Evolutionary conservation across 345 rosid genomes (phyloP).

Genomic region (Lepidium didymum): DNA sequence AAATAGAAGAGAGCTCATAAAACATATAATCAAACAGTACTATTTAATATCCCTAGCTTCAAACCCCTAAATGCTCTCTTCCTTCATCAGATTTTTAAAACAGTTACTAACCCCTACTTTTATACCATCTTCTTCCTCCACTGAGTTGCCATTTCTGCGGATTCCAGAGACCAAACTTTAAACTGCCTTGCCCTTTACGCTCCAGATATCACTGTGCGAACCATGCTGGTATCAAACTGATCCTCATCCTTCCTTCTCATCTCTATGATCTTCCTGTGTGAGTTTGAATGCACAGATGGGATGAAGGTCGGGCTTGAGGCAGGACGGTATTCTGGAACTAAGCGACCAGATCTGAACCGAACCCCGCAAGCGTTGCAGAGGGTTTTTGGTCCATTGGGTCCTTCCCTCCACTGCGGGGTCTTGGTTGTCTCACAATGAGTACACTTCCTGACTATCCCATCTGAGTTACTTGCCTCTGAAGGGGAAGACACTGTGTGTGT

Average conservation of each 20-base stretch:
- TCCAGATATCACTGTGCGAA: constrained; percentile 9
- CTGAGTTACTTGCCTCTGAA: constrained; percentile 5
- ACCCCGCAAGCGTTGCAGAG: constrained; percentile 97
- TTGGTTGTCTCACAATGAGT: constrained; percentile 68
- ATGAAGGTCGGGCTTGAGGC: constrained; percentile 81
- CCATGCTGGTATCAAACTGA: constrained; percentile 13
- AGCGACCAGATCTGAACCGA: constrained; percentile 78
- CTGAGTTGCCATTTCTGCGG: constrained; percentile 6
- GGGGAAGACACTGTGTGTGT: constrained; percentile 12
- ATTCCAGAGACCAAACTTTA: constrained; percentile 5
- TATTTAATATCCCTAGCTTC: constrained; percentile 15
- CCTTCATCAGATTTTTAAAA: constrained; percentile 18
- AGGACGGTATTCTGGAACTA: constrained; percentile 87
- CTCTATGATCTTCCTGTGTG: constrained; percentile 83
- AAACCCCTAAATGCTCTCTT: constrained; percentile 20
- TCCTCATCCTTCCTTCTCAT: constrained; percentile 52
- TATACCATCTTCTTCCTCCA: constrained; percentile 16
- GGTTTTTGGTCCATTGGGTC: constrained; percentile 91
- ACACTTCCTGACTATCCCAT: constrained; percentile 40
- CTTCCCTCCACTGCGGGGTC: constrained; percentile 98
- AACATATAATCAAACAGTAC: constrained; percentile 3
- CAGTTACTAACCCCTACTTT: constrained; percentile 17
- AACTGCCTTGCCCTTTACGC: constrained; percentile 6
- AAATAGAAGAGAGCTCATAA: constrained; percentile 1
- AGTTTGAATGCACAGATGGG: constrained; percentile 75